Conservation (phyloP, 225 moss, liverwort and hornwort species). For the Anthoceros angustus region DNA sequence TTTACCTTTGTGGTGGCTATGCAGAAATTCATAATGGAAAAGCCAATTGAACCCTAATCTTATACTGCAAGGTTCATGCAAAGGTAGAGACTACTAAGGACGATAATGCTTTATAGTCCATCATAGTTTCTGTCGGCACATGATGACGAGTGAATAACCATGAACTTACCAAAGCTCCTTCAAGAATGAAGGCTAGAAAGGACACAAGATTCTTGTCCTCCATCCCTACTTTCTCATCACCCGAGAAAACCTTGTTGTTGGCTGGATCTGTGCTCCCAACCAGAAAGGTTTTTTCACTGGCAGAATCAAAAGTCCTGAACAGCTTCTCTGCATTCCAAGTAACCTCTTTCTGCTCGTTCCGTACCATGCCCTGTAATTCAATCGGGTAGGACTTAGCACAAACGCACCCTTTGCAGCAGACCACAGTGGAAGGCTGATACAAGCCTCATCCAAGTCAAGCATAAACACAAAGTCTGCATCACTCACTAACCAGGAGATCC, state of each 20-base stretch:
- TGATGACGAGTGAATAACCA: too few species aligned
- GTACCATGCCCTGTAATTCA: slow-evolving; percentile 35
- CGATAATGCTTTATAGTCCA: too few species aligned
- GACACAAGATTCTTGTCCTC: slow-evolving; percentile 64
- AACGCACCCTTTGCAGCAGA: too few species aligned
- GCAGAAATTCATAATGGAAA: too few species aligned
- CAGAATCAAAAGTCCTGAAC: slow-evolving; percentile 53
- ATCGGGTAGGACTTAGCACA: too few species aligned
- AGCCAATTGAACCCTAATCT: too few species aligned
- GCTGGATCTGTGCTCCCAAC: slow-evolving; percentile 27
- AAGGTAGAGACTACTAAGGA: too few species aligned
- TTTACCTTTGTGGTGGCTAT: too few species aligned
- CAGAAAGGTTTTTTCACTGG: slow-evolving; percentile 66
- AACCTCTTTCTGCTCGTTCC: slow-evolving; percentile 17
- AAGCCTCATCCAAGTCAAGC: background rate
- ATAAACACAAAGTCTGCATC: background rate
- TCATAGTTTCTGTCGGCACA: too few species aligned
- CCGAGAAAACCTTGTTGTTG: slow-evolving; percentile 25
- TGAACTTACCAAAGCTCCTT: slow-evolving; percentile 40
- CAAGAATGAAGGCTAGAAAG: slow-evolving; percentile 52
- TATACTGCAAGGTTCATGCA: too few species aligned
- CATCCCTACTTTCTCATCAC: slow-evolving; percentile 47
- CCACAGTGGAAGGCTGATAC: too few species aligned
- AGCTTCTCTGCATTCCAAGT: slow-evolving; percentile 31
- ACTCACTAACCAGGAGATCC: slow-evolving; percentile 41